Evolutionary conservation across 441 rosid genomes (phyloP).

Genomic region (Populus hybrid): DNA sequence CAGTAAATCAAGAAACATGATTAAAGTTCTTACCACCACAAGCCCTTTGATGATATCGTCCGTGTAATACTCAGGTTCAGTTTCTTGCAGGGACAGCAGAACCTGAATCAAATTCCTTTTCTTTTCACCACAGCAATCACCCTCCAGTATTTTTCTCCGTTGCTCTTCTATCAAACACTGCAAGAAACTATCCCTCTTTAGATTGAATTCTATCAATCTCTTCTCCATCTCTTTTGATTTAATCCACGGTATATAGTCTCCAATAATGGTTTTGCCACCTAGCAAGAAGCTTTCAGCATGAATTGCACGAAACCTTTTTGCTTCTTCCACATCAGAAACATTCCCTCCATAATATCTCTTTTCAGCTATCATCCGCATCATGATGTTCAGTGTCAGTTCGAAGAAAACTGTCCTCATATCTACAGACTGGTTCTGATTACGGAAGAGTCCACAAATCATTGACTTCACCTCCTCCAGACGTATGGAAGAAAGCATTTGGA

Average conservation of each 20-base stretch:
- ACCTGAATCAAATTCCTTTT: conserved; percentile 39
- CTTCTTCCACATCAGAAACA: conserved; percentile 27
- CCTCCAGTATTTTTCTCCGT: neutral
- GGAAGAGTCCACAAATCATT: conserved; percentile 9
- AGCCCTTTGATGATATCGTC: conserved; percentile 38
- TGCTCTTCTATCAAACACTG: conserved; percentile 27
- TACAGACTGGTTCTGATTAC: conserved; percentile 4
- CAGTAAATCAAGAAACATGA: neutral
- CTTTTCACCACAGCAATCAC: conserved; percentile 13
- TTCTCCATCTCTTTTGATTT: no score
- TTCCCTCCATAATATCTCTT: conserved; percentile 35
- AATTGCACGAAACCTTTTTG: conserved; percentile 23
- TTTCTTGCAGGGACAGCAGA: conserved; percentile 37
- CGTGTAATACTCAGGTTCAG: conserved; percentile 35
- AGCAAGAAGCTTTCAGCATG: conserved; percentile 20
- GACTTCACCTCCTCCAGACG: conserved; percentile 36
- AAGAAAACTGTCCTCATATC: conserved; percentile 26
- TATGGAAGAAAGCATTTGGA: conserved; percentile 23
- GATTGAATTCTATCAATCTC: no score
- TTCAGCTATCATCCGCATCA: conserved; percentile 48
- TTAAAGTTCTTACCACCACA: conserved; percentile 33
- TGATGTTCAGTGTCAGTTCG: conserved; percentile 35
- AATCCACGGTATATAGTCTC: no score
- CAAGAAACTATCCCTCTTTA: no score
- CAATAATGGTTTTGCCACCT: conserved; percentile 8